These are phyloP conservation scores for Serendipita indica DNA, from an alignment of 768 basidiomycete species.

Conservation along the genomic window DNA sequence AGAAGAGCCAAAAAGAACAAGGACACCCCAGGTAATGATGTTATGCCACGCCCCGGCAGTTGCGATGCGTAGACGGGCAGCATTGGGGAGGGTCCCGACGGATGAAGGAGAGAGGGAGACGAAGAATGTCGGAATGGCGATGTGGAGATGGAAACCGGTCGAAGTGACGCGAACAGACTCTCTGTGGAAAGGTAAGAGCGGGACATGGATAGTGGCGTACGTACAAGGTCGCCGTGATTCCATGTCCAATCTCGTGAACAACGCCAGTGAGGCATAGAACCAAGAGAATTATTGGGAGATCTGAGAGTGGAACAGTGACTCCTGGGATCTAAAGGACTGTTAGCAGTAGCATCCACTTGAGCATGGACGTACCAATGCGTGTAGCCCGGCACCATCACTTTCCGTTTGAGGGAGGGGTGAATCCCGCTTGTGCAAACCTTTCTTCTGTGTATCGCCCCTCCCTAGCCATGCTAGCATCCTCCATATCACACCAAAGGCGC, in stretches of 20 bases:
- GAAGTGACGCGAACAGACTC: slow-evolving; percentile 48
- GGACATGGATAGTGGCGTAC: slow-evolving; percentile 18
- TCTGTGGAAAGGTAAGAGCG: slow-evolving; percentile 25
- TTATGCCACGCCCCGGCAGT: slow-evolving; percentile 73
- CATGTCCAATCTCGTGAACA: slow-evolving; percentile 74
- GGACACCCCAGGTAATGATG: slow-evolving; percentile 34
- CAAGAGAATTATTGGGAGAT: slow-evolving; percentile 49
- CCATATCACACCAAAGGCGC: neutral
- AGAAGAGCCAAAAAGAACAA: slow-evolving; percentile 18
- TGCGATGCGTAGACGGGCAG: slow-evolving; percentile 42
- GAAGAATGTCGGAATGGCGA: slow-evolving; percentile 60
- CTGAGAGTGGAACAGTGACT: slow-evolving; percentile 57
- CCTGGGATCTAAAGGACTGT: slow-evolving; percentile 52
- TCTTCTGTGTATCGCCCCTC: neutral
- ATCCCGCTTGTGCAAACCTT: neutral
- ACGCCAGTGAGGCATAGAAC: slow-evolving; percentile 50
- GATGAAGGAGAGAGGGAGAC: slow-evolving; percentile 40
- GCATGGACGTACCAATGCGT: neutral
- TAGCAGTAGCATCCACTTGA: neutral
- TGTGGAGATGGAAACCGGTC: slow-evolving; percentile 43
- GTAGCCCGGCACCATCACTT: neutral
- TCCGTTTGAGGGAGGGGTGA: neutral
- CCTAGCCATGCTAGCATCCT: neutral
- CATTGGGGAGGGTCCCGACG: slow-evolving; percentile 27
- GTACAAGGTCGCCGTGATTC: slow-evolving; percentile 58